Evolutionary conservation across 805 yeast genomes (phyloP), one percentile per base, ranked within the genome.

Genomic region (Saccharomyces mikatae): DNA sequence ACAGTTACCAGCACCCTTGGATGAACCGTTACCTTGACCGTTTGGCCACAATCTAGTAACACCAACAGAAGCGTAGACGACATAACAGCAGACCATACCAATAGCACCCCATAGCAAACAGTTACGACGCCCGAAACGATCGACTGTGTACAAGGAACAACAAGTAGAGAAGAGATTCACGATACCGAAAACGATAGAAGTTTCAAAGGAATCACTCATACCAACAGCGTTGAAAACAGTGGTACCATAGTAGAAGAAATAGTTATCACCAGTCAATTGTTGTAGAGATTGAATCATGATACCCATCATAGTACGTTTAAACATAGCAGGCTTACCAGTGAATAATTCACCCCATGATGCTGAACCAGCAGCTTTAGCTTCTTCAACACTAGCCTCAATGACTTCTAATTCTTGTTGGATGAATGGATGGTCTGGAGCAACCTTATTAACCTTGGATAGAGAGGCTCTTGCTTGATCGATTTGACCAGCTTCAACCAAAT

Each of bases 181-280:
- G 56, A 80, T 69, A 75, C 86, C 86, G 51, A 83, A 70, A 50
- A 83, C 75, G 55, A 83, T 80, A 41, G 86, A 75, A 6, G 86
- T 81, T 70, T 80, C 75, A 68, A 78, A 82, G 29, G 86, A 76
- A 67, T 83, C 86, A 22, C 66, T 58, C 67, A 83, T 65, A 64
- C 87, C 87, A 57, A 82, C 84, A 58, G 86, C 81, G 63, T 77
- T 69, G 75, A 82, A 82, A 61, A 82, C 76, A 46, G 82, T 77
- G 26, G 86, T 82, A 67, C 86, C 86, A 58, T 82, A 82, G 74
- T 82, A 83, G 77, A 83, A 82, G 74, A 83, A 82, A 67, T 81
- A 83, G 75, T 83, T 83, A 69, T 77, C 77, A 76, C 88, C 88
- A 54, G 85, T 80, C 63, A 83, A 75, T 70, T 85, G 89, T 72